Conservation (phyloP, 1,284 basidiomycete genomes). For the Cryptococcus sp. region DNA sequence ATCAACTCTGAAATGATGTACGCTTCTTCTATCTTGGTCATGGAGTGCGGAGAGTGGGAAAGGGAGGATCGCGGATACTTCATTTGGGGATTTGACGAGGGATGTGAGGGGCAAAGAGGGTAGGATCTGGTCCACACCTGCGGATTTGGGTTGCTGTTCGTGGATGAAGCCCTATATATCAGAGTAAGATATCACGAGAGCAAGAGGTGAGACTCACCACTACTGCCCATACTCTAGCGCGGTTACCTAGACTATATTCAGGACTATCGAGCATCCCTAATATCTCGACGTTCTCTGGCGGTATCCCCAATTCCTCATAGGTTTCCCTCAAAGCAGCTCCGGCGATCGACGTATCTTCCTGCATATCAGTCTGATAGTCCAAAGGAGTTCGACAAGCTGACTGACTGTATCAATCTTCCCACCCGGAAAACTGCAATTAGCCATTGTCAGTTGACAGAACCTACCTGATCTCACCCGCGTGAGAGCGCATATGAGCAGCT, state of each 20-base stretch:
- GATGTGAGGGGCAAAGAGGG: conserved; percentile 20
- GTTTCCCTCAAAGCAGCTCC: conserved; percentile 38
- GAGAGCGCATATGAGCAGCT: conserved; percentile 27
- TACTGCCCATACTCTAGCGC: conserved; percentile 41
- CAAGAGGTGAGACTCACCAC: conserved; percentile 23
- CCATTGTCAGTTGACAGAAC: background rate
- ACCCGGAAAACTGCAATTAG: conserved; percentile 30
- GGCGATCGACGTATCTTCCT: conserved; percentile 28
- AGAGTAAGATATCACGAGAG: too few species aligned
- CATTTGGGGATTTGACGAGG: conserved; percentile 24
- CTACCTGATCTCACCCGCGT: conserved; percentile 43
- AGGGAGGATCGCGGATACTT: conserved; percentile 36
- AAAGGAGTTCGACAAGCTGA: background rate
- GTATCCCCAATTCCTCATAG: conserved; percentile 35
- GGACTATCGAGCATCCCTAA: conserved; percentile 30
- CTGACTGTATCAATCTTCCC: conserved; percentile 33
- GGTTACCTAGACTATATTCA: conserved; percentile 41
- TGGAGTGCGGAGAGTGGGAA: conserved; percentile 27
- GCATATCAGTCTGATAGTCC: background rate
- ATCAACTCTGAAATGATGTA: conserved; percentile 38
- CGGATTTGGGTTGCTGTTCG: conserved; percentile 8
- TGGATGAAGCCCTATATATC: conserved; percentile 31
- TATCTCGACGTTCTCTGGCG: conserved; percentile 28
- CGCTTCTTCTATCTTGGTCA: conserved; percentile 12
- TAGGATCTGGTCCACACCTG: conserved; percentile 10